Evolutionary conservation across 2,329 filamentous ascomycete genomes (phyloP).

Genomic region (Pseudocercospora vitis): DNA sequence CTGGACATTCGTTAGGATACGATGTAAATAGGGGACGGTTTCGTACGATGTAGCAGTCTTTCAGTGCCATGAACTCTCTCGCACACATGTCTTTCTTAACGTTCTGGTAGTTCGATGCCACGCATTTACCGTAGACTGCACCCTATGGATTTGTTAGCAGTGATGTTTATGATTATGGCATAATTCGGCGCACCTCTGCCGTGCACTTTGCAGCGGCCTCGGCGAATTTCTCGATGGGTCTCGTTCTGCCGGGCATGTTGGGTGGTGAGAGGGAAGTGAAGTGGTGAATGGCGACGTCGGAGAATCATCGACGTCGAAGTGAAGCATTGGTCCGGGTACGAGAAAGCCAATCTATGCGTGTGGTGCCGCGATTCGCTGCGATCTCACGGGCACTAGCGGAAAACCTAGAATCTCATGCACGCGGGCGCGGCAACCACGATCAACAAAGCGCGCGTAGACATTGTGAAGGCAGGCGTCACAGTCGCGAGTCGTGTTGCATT

Average conservation of each 20-base stretch:
- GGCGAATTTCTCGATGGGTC: slow-evolving; percentile 69
- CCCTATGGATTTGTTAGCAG: slow-evolving; percentile 60
- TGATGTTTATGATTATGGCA: background rate
- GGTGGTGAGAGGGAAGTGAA: slow-evolving; percentile 1
- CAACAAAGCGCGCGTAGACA: slow-evolving; percentile 14
- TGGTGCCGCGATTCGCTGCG: background rate
- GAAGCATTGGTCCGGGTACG: background rate
- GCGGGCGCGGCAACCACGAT: slow-evolving; percentile 2
- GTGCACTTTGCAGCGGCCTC: slow-evolving; percentile 65
- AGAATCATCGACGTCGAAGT: slow-evolving; percentile 10
- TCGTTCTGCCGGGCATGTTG: slow-evolving; percentile 49
- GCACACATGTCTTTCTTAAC: slow-evolving; percentile 88
- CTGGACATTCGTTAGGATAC: slow-evolving; percentile 19
- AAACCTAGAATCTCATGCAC: background rate
- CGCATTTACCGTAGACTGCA: slow-evolving; percentile 83
- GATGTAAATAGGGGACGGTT: no score
- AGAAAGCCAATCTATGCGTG: background rate
- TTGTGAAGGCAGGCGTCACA: background rate
- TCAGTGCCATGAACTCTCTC: slow-evolving; percentile 79
- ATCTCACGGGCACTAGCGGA: background rate
- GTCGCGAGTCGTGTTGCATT: slow-evolving; percentile 5
- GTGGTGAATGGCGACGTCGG: background rate
- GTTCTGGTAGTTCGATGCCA: slow-evolving; percentile 84
- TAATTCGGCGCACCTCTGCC: slow-evolving; percentile 54
- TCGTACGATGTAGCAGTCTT: slow-evolving; percentile 81